These are phyloP conservation scores for Hypholoma fasciculare DNA, from an alignment of 768 basidiomycete species.

Conservation along the genomic window DNA sequence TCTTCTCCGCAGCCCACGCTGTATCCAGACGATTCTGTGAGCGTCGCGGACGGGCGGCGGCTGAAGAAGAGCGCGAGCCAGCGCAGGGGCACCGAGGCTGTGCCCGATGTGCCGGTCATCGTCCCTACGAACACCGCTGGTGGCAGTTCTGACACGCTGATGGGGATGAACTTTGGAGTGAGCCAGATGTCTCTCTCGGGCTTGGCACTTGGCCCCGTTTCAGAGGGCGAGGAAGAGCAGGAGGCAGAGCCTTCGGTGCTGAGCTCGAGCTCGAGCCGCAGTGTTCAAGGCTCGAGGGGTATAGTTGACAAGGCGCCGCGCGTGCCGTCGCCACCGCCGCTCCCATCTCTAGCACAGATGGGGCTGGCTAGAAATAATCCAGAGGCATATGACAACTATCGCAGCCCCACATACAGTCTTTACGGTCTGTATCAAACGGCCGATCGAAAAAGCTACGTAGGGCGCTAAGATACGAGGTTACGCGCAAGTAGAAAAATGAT, in stretches of 20 bases:
- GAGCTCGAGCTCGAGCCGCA: neutral
- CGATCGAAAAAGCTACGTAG: constrained; percentile 51
- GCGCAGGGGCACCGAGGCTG: constrained; percentile 12
- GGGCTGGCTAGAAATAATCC: constrained; percentile 63
- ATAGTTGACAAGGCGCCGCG: constrained; percentile 67
- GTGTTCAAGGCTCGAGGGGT: constrained; percentile 2
- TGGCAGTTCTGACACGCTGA: constrained; percentile 29
- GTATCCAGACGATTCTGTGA: constrained; percentile 74
- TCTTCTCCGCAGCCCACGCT: constrained; percentile 61
- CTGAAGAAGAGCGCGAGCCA: constrained; percentile 13
- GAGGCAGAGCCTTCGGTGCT: neutral
- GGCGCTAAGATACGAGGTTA: constrained; percentile 11
- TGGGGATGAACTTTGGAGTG: constrained; percentile 59
- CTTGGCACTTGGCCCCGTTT: constrained; percentile 13
- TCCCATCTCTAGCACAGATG: constrained; percentile 80
- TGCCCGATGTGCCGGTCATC: constrained; percentile 21
- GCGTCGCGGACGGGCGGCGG: constrained; percentile 26
- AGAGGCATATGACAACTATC: constrained; percentile 63
- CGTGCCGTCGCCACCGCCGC: constrained; percentile 75
- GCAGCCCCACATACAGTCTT: constrained; percentile 83
- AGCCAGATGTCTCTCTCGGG: constrained; percentile 30
- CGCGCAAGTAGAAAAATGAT: neutral
- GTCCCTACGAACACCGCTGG: constrained; percentile 10
- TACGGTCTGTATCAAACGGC: constrained; percentile 67
- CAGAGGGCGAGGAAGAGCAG: constrained; percentile 5